Evolutionary conservation across 2,329 filamentous ascomycete genomes (phyloP), one percentile per base, ranked within the genome.

Genomic region (Trichoderma sp.): DNA sequence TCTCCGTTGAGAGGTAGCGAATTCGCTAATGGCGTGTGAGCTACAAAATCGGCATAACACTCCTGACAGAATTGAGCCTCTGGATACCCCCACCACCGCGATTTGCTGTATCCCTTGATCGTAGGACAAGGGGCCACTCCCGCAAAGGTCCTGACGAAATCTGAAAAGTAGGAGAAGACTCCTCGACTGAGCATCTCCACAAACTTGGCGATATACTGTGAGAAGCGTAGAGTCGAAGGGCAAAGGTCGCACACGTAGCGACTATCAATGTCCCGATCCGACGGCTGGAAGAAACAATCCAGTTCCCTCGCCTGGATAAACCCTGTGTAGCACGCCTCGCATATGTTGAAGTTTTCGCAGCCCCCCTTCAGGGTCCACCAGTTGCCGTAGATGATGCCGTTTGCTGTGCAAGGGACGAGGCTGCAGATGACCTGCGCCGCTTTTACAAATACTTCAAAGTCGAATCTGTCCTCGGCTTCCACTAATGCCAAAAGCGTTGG

Each of bases 41-140:
- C 63, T 6, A 78, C 72, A n/a, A 79, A 76, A 6, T 67, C 70
- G 15, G 76, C 37, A 50, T 76, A 78, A 68, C 79, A 80, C 54
- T 76, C 73, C 4, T 76, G 68, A 13, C 79, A 80, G 5, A 77
- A 74, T 3, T 76, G 68, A 2, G 73, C 74, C 6, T 77, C 75
- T 5, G 67, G 67, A 66, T 78, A 78, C 35, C 78, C 79, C 72
- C 76, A 80, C 78, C 79, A 80, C 9, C 10, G 72, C 4, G 25
- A 4, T 35, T 74, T 73, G 3, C 69, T 70, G 19, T 56, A 68
- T 12, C 71, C 69, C 2, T 73, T 66, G 32, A 76, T 69, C 1
- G 75, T 71, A 2, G 76, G 73, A 22, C 79, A 80, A 0, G 61
- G 29, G 2, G 72, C 70, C 0, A 79, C 70, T 0, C 57, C 61